A percentile compares a stretch with the other conserved stretches of the same genome.
These are phyloP conservation scores for Rhizophora apiculata DNA, from an alignment of 345 rosid genomes.

Conservation along the genomic window DNA sequence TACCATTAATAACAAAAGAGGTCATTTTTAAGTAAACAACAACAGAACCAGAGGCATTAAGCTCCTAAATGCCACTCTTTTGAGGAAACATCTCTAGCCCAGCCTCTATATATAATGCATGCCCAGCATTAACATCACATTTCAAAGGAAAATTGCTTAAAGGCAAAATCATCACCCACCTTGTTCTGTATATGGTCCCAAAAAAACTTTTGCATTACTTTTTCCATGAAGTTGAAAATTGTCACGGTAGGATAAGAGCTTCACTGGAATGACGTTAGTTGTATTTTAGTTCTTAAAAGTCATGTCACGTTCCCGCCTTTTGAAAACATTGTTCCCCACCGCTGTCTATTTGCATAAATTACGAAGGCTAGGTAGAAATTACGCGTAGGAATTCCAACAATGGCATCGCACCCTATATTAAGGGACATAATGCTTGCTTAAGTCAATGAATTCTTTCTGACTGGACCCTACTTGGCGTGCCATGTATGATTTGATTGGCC, in stretches of 20 bases:
- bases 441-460: constrained; percentile 12
- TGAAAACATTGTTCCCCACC: background rate
- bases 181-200: too few species aligned
- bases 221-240: background rate
- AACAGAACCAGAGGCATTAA: too few species aligned
- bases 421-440: background rate
- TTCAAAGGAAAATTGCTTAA: too few species aligned
- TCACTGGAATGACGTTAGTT: background rate
- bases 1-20: too few species aligned
- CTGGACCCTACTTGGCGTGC: constrained; percentile 24
- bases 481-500: constrained; percentile 2
- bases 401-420: background rate
- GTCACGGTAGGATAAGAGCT: constrained; percentile 2
- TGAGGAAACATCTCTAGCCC: too few species aligned
- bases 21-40: too few species aligned
- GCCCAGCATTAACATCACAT: too few species aligned
- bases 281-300: background rate
- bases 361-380: too few species aligned
- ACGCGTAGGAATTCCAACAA: too few species aligned
- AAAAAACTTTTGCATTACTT: too few species aligned
- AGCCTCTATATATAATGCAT: background rate
- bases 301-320: constrained; percentile 13
- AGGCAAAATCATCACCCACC: too few species aligned
- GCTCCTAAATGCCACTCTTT: too few species aligned
- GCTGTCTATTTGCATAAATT: background rate